Evolutionary conservation across 2,329 filamentous ascomycete species (phyloP).

Genomic region (Diplodia scrobiculata): DNA sequence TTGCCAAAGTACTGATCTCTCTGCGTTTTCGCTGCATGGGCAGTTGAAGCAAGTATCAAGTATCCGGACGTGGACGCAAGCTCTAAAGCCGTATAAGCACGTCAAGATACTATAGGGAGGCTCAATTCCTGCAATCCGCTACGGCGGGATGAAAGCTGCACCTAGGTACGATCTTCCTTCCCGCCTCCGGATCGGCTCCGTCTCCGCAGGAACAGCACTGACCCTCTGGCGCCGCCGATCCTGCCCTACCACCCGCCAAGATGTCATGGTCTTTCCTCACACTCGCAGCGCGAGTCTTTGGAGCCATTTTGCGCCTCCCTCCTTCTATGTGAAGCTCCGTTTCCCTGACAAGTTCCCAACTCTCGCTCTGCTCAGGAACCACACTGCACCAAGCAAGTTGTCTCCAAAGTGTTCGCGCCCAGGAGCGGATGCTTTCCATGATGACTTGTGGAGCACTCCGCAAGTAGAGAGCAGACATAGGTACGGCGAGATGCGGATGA

Average conservation of each 20-base stretch:
- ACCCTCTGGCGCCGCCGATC: background rate
- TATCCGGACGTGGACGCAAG: too few relatives aligned
- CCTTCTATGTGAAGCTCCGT: background rate
- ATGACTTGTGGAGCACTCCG: background rate
- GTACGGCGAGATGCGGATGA: background rate
- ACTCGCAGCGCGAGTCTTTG: background rate
- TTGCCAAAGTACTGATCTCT: too few relatives aligned
- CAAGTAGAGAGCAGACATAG: background rate
- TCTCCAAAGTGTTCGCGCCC: background rate
- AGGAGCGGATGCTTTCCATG: background rate
- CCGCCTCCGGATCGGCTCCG: slow-evolving; percentile 20
- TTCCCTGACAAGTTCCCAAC: background rate
- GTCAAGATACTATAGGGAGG: too few relatives aligned
- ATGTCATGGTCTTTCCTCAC: background rate
- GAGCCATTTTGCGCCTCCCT: background rate
- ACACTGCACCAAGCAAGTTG: background rate
- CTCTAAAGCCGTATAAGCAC: too few relatives aligned
- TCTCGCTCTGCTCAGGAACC: too few relatives aligned
- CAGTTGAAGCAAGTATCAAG: too few relatives aligned
- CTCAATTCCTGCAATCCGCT: too few relatives aligned
- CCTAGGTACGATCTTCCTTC: slow-evolving; percentile 14
- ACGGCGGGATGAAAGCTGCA: background rate
- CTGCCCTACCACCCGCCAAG: background rate
- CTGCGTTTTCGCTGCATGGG: too few relatives aligned
- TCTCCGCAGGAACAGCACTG: slow-evolving; percentile 25